Evolutionary conservation across 352 stramenopile genomes (phyloP).

Genomic region (Pythium insidiosum): DNA sequence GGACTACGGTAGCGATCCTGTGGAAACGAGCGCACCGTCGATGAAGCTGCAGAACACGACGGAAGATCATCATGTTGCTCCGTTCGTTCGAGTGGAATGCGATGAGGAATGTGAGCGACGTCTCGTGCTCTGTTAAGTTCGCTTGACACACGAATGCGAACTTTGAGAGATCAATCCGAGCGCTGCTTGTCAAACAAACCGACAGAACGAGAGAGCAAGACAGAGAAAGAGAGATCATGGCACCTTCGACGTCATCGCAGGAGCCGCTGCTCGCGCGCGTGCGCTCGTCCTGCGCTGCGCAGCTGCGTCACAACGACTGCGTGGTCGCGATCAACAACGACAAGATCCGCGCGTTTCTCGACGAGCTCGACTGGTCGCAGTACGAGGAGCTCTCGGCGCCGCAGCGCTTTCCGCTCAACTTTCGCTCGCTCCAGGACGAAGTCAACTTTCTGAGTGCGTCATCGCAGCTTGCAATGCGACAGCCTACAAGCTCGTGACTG

Average conservation of each 20-base stretch:
- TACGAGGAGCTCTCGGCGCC: slow-evolving; percentile 35
- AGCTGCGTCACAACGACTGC: slow-evolving; percentile 33
- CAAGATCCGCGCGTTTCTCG: slow-evolving; percentile 37
- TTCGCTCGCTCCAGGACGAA: slow-evolving; percentile 61
- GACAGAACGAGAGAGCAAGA: too few relatives aligned
- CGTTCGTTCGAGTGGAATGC: neutral
- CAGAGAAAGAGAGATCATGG: too few relatives aligned
- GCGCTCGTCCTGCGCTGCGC: slow-evolving; percentile 38
- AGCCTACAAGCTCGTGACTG: too few relatives aligned
- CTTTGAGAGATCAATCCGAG: too few relatives aligned
- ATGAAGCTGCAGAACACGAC: too few relatives aligned
- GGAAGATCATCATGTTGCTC: too few relatives aligned
- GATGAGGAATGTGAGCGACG: too few relatives aligned
- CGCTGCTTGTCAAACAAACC: too few relatives aligned
- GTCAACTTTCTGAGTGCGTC: slow-evolving; percentile 69
- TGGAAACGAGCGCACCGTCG: too few relatives aligned
- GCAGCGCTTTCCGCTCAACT: slow-evolving; percentile 69
- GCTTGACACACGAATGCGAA: too few relatives aligned
- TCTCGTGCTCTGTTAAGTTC: neutral
- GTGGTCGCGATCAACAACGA: slow-evolving; percentile 40
- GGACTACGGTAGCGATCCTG: too few relatives aligned
- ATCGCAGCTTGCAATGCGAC: too few relatives aligned
- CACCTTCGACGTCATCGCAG: slow-evolving; percentile 9
- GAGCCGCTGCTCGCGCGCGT: slow-evolving; percentile 33
- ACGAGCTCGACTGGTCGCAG: slow-evolving; percentile 40